Conservation (phyloP, 371 early-diverging fungal genomes). For the Syncephalastrum monosporum region DNA sequence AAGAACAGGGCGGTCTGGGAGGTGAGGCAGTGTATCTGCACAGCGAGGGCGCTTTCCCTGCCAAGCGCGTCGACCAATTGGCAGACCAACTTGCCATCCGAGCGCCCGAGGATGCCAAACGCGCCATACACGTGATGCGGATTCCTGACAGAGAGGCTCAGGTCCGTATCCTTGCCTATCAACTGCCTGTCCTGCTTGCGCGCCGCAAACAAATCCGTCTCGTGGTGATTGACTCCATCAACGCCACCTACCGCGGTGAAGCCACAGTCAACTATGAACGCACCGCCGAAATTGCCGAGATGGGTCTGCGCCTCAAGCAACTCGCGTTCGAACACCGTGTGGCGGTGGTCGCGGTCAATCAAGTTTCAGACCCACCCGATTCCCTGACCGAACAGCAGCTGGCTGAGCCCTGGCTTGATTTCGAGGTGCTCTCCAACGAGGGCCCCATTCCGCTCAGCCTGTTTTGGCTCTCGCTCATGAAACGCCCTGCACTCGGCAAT, state of each 20-base stretch:
- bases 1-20: constrained; percentile 49
- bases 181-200: constrained; percentile 64
- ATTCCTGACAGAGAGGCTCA: constrained; percentile 70
- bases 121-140: constrained; percentile 58
- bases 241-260: constrained; percentile 71
- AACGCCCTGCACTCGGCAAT: constrained; percentile 70
- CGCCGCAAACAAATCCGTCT: constrained; percentile 49
- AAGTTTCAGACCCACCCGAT: constrained; percentile 34
- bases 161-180: constrained; percentile 67
- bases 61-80: constrained; percentile 46
- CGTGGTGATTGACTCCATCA: constrained; percentile 85
- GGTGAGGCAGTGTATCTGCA: constrained; percentile 63
- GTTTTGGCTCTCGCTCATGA: constrained; percentile 46
- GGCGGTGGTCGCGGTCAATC: constrained; percentile 60
- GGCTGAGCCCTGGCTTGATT: constrained; percentile 33
- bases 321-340: constrained; percentile 58
- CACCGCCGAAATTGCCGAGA: constrained; percentile 54
- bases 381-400: constrained; percentile 3
- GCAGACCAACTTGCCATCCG: constrained; percentile 7
- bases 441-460: constrained; percentile 29
- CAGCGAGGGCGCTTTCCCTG: constrained; percentile 65
- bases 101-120: constrained; percentile 16
- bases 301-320: constrained; percentile 62
- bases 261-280: constrained; percentile 31
- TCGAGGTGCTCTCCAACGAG: constrained; percentile 13